A percentile compares a stretch with the other conserved stretches of the same genome.
Evolutionary conservation across 2,329 filamentous ascomycete species (phyloP).

Genomic region (Chaetomiaceae sp.): DNA sequence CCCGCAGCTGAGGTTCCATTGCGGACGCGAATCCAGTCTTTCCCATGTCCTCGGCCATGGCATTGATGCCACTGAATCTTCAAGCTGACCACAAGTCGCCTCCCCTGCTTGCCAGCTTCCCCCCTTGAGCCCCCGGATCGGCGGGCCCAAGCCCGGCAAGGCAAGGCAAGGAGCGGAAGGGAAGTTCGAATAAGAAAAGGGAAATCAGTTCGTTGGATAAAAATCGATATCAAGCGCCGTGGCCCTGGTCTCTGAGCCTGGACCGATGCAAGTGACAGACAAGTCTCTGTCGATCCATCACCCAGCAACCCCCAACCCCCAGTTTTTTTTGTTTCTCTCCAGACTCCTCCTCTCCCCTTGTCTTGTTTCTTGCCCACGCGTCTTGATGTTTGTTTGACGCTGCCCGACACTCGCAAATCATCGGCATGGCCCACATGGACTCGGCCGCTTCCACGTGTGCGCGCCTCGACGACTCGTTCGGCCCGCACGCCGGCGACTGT

Average conservation of each 20-base stretch:
- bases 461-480: conserved; percentile 25
- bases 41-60: not conserved
- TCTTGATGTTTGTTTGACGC: not conserved
- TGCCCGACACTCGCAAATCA: not conserved
- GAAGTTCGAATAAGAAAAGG: conserved; percentile 6
- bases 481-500: conserved; percentile 26
- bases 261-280: not conserved
- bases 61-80: not conserved
- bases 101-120: not conserved
- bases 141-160: conserved; percentile 1
- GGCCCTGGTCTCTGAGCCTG: conserved; percentile 4
- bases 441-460: conserved; percentile 11
- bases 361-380: not conserved
- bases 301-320: not conserved
- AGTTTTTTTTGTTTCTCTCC: not conserved
- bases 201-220: not conserved
- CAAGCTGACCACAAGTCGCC: not conserved
- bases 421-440: conserved; percentile 16
- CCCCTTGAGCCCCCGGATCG: too few species aligned
- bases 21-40: not conserved
- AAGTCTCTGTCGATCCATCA: conserved; percentile 4
- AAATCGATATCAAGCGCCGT: conserved; percentile 19
- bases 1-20: not conserved
- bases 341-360: not conserved
- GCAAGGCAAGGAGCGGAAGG: not conserved